Evolutionary conservation across 305 asterid species (phyloP).

Genomic region (Fraxinus ornus): DNA sequence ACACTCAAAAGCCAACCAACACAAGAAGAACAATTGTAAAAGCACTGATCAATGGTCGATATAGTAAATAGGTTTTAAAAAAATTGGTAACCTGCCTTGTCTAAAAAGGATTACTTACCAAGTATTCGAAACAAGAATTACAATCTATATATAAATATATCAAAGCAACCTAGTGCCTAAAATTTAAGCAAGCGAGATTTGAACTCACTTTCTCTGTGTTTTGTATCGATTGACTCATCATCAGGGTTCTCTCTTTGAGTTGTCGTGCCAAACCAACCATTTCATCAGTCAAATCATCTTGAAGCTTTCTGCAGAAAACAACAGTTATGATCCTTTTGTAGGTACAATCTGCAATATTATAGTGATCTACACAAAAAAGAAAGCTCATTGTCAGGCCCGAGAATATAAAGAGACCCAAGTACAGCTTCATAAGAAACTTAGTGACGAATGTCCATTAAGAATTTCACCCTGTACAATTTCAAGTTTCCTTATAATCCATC

Average conservation of each 20-base stretch:
- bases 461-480: background rate
- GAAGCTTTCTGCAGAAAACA: conserved; percentile 63
- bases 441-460: background rate
- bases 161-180: background rate
- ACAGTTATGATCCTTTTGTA: background rate
- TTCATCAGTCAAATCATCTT: conserved; percentile 87
- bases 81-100: background rate
- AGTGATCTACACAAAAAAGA: background rate
- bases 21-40: background rate
- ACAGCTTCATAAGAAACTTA: background rate
- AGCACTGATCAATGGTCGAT: background rate
- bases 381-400: background rate
- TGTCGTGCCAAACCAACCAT: conserved; percentile 83
- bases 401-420: background rate
- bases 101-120: background rate
- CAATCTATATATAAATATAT: background rate
- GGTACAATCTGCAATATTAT: conserved; percentile 12
- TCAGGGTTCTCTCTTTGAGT: conserved; percentile 78
- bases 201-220: conserved; percentile 69
- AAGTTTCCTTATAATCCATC: background rate
- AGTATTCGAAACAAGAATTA: background rate
- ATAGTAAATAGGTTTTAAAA: background rate
- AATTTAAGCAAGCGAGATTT: conserved; percentile 14
- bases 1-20: conserved; percentile 16
- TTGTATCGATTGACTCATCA: conserved; percentile 69